Conservation (phyloP, 179 eudicot genomes). For the Spinacia oleracea region DNA sequence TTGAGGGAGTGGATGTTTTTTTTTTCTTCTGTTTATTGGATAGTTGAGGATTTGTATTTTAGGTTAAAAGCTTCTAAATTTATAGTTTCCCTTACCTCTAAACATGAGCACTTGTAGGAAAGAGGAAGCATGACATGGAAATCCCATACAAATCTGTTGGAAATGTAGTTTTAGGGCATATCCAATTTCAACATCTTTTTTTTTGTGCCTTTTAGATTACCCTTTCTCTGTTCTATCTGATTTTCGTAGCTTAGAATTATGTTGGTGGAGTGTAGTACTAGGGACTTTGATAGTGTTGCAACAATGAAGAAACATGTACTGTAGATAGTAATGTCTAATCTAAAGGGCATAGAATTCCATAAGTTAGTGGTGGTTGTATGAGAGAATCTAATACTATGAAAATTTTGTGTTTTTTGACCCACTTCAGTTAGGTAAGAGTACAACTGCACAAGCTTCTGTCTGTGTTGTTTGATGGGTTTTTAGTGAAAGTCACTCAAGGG, state of each 20-base stretch:
- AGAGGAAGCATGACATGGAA: slow-evolving; percentile 20
- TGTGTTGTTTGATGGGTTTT: no score
- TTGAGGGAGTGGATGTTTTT: slow-evolving; percentile 22
- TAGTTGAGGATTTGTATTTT: slow-evolving; percentile 25
- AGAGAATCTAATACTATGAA: no score
- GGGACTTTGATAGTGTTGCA: neutral
- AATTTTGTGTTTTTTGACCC: no score
- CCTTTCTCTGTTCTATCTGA: neutral
- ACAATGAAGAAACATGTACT: neutral
- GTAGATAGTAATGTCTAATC: neutral
- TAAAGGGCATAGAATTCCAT: no score
- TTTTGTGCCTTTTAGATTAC: neutral
- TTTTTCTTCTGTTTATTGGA: slow-evolving; percentile 23
- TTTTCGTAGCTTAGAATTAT: neutral
- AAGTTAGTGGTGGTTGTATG: no score
- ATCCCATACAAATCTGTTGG: slow-evolving; percentile 16
- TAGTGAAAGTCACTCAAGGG: no score
- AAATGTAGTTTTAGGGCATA: slow-evolving; percentile 25
- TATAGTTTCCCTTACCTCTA: slow-evolving; percentile 19
- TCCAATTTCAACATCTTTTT: slow-evolving; percentile 14
- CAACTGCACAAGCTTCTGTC: no score
- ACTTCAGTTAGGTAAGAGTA: no score
- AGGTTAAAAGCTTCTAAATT: slow-evolving; percentile 17
- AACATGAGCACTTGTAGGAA: slow-evolving; percentile 21
- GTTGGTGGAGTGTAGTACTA: neutral